Evolutionary conservation across 2,329 filamentous ascomycete genomes (phyloP), one percentile per base, ranked within the genome.

Genomic region (Aciculosporium take): DNA sequence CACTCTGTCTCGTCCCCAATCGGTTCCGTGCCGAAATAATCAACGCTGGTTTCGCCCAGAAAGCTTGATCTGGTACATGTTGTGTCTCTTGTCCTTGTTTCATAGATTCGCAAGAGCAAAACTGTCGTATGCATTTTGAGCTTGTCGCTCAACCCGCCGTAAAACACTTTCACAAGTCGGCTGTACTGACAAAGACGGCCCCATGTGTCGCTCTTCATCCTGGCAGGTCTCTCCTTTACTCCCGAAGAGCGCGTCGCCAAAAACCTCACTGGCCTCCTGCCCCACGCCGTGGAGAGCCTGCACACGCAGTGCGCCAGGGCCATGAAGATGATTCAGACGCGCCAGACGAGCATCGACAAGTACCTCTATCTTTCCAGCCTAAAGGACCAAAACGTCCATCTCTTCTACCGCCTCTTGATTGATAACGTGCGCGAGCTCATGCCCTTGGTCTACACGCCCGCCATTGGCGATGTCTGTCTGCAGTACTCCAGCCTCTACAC

Each of bases 401-500:
- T 91, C 44, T 91, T 89, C 69, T 89, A 86, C 69, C 76, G 84
- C 49, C 71, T 89, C 47, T 69, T 89, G 48, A 82, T 86, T 49
- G 76, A 85, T 62, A 79, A 89, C 63, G 66, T 80, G 46, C 70
- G 81, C 65, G 81, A 87, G 54, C 67, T 89, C 51, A 88, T 86
- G 65, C 84, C 84, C 37, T 68, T 89, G 49, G 84, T 91, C 54
- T 91, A 91, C 67, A 91, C 84, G 15, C 84, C 84, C 35, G 88
- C 84, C 56, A 87, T 98, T 54, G 91, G 91, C 55, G 89, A 96
- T 60, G 91, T 94, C 51, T 98, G 91, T 68, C 71, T 94, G 59
- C 82, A 89, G 65, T 98, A 94, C 76, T 94, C 88, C 30, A 86
- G 89, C 54, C 77, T 96, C 53, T 96, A 94, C 70, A 93, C 88